A percentile compares a stretch with the other conserved stretches of the same genome.
Conservation (phyloP, 2,329 filamentous ascomycete species). For the Cryphonectria carpinicola region DNA sequence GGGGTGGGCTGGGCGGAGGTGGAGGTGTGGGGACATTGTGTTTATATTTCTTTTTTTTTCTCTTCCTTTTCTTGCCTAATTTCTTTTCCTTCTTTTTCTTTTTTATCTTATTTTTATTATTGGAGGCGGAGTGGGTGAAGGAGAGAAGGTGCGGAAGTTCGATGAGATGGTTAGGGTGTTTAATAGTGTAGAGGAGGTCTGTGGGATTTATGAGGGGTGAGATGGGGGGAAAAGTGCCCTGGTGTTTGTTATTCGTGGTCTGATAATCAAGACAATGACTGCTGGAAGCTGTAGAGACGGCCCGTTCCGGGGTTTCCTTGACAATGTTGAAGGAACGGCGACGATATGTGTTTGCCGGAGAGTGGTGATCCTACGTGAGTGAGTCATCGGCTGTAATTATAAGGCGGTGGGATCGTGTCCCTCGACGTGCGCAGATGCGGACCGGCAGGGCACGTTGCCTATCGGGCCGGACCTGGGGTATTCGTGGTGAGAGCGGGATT, state of each 20-base stretch:
- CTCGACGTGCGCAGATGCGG: neutral
- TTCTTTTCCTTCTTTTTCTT: too few species aligned
- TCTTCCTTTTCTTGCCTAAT: neutral
- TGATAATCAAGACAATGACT: neutral
- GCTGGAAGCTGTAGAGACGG: neutral
- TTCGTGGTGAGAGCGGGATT: neutral
- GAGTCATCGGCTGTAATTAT: neutral
- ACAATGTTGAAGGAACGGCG: too few species aligned
- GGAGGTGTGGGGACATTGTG: neutral
- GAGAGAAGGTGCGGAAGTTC: too few species aligned
- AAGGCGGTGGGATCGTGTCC: neutral
- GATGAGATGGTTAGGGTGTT: too few species aligned
- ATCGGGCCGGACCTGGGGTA: slow-evolving; percentile 26
- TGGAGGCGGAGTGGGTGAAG: too few species aligned
- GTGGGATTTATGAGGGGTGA: too few species aligned
- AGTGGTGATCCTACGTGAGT: neutral
- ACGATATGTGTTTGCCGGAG: neutral
- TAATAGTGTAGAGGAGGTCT: too few species aligned
- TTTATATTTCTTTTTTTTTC: neutral
- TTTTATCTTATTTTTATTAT: too few species aligned
- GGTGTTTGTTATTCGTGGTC: too few species aligned
- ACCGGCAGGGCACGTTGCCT: neutral
- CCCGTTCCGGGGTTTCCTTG: neutral
- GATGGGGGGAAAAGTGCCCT: too few species aligned
- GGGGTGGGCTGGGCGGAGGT: slow-evolving; percentile 12